Base-by-base conservation (phyloP, 2,329 filamentous ascomycete species). In the Botrytis medusae region DNA sequence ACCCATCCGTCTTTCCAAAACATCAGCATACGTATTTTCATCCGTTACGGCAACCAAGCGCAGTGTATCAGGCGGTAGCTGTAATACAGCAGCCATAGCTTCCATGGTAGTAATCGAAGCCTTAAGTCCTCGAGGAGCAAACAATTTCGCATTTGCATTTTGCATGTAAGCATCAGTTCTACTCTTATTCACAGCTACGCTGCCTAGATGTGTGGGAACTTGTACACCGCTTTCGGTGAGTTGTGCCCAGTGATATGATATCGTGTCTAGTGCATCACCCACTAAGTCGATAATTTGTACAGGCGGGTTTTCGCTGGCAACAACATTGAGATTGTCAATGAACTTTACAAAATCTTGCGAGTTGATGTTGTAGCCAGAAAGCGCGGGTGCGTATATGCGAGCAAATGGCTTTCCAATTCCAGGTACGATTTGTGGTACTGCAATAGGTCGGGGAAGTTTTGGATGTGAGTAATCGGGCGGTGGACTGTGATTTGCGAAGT, bases 301-400 rank as follows among this genome's bases (percentile, higher is more conserved):
- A 18, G 79, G 80, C 20, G 80, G 78, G 22, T 79, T 76, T 1
- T 81, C 79, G 2, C 81, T 76, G 16, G 81, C 79, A 18, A 81
- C 78, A 4, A 82, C 77, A 72, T 84, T 84, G 14, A 84, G 77
- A 34, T 78, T 78, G 75, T 84, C 82, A 73, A 83, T 77, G 74
- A 82, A 82, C 25, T 78, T n/a, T 16, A 29, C 51, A 18, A 57
- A 57, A 4, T 57, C n/a, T 29, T 57, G 51, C 14, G 51, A 57
- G 6, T 4, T 57, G n/a, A 57, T 7, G 51, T 57, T 57, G n/a
- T 57, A 57, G 14, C 29, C 14, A 9, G 14, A 57, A n/a, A 57
- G 51, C 4, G 2, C 51, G 51, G 51, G 51, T 29, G 51, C 51
- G 16, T 57, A 57, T 3, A 57, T 57, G 2, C 51, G 51, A 29